Evolutionary conservation across 2,329 filamentous ascomycete species (phyloP), one percentile per base, ranked within the genome.

Genomic region (Leptodontidium sp.): DNA sequence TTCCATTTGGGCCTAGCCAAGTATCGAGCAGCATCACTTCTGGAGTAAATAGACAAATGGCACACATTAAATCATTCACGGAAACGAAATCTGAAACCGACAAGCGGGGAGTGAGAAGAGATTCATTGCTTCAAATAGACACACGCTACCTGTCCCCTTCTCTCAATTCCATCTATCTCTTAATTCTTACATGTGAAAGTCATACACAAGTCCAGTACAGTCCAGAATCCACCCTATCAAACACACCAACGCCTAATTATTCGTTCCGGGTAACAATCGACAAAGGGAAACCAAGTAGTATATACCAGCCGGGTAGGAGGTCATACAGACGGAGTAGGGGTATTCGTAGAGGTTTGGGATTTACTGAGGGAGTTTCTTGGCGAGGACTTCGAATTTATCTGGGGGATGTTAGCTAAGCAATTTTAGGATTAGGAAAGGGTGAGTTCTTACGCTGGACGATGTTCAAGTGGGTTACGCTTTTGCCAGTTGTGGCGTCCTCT

Each of bases 401-500:
- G 70, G 53, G 21, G 65, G 65, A 40, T 65, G 47, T 40, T 69
- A 43, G 49, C 29, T 68, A 29, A 50, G 49, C n/a, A 17, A 43
- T 32, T 49, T 43, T 4, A 55, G 21, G 29, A 35, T 26, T 32
- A 8, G 3, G 35, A n/a, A 26, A 6, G 26, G 62, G 69, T 58
- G 38, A 35, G 17, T 49, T 85, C 92, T 77, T 89, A 97, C 95
- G 90, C 83, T 97, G 93, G 62, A 91, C 81, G 76, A 98, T 84
- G 81, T 84, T 94, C 77, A 98, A 79, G 61, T 82, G 78, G 65
- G 81, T 87, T 12, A 50, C 21, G n/a, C 9, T 21, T 50, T 50
- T 50, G 17, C 47, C 47, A 12, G n/a, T 50, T 24, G n/a, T 8
- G n/a, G 47, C n/a, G 8, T 50, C 47, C n/a, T 50, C 47, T 24